phyloP scores from a whole-genome alignment of 805 yeast genomes.

The Suhomyces sp. region DNA sequence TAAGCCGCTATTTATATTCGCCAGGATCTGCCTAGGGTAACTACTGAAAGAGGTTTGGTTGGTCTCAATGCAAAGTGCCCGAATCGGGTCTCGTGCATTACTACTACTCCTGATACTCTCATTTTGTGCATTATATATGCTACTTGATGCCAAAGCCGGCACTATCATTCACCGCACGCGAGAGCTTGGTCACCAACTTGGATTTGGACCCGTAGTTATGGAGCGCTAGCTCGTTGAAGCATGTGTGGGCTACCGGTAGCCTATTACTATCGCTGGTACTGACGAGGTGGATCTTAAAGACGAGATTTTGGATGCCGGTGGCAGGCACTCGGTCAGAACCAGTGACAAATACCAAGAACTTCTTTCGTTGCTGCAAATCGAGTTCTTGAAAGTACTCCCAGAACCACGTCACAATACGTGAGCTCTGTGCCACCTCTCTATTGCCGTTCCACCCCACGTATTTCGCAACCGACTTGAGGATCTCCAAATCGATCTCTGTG shows the following conservation, averaged over 20 bases:
- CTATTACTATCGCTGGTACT: constrained; percentile 38
- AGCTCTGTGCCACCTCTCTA: constrained; percentile 33
- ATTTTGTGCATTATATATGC: background rate
- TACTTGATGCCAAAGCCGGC: constrained; percentile 83
- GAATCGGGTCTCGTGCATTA: too few species aligned
- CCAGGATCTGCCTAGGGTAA: too few species aligned
- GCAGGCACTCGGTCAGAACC: constrained; percentile 94
- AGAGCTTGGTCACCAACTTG: constrained; percentile 56
- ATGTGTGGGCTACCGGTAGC: constrained; percentile 87
- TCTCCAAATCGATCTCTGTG: constrained; percentile 58
- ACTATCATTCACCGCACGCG: constrained; percentile 70
- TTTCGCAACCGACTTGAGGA: constrained; percentile 67
- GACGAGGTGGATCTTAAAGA: constrained; percentile 62
- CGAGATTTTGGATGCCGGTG: constrained; percentile 77
- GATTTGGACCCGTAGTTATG: constrained; percentile 59
- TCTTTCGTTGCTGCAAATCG: constrained; percentile 49
- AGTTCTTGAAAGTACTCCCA: constrained; percentile 72
- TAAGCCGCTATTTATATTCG: too few species aligned
- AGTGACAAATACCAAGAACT: constrained; percentile 72
- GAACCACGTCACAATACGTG: constrained; percentile 67
- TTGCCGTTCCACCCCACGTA: constrained; percentile 61
- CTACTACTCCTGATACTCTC: too few species aligned
- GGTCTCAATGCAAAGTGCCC: too few species aligned
- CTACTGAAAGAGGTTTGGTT: too few species aligned
- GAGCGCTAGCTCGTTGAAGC: constrained; percentile 85